Percentiles rank a stretch among this genome's conserved stretches.
phyloP scores from a whole-genome alignment of 352 stramenopile genomes.

The Phytophthora sp. region DNA sequence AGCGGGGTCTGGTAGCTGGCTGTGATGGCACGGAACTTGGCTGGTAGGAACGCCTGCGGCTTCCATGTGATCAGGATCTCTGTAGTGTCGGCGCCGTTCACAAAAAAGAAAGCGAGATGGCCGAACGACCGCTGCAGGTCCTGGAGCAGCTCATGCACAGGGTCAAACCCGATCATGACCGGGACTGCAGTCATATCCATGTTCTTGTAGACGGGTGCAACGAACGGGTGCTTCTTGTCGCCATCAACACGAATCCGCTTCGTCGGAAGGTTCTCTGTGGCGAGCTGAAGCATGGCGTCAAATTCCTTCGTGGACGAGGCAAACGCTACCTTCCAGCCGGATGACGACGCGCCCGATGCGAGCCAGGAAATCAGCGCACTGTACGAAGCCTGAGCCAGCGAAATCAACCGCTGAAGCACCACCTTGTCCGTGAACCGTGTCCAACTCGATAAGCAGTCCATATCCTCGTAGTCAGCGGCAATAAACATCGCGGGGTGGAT shows the following conservation, averaged over 20 bases:
- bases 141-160: constrained; percentile 65
- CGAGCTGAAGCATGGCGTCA: constrained; percentile 64
- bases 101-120: constrained; percentile 81
- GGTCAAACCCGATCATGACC: constrained; percentile 79
- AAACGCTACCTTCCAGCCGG: constrained; percentile 75
- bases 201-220: constrained; percentile 86
- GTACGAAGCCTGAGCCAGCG: constrained; percentile 67
- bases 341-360: constrained; percentile 46
- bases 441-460: constrained; percentile 85
- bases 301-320: constrained; percentile 61
- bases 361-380: constrained; percentile 67
- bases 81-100: constrained; percentile 65
- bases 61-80: constrained; percentile 85
- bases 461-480: constrained; percentile 78
- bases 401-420: constrained; percentile 67
- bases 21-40: constrained; percentile 84
- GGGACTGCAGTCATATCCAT: constrained; percentile 72
- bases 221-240: constrained; percentile 75
- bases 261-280: constrained; percentile 56
- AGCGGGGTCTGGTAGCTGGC: constrained; percentile 66
- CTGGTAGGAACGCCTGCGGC: constrained; percentile 75
- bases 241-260: constrained; percentile 55
- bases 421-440: constrained; percentile 70
- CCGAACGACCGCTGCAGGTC: constrained; percentile 65
- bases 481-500: constrained; percentile 84